Conservation (phyloP, 1,139 yeast species). For the Nakaseomyces uthaithaninus region DNA sequence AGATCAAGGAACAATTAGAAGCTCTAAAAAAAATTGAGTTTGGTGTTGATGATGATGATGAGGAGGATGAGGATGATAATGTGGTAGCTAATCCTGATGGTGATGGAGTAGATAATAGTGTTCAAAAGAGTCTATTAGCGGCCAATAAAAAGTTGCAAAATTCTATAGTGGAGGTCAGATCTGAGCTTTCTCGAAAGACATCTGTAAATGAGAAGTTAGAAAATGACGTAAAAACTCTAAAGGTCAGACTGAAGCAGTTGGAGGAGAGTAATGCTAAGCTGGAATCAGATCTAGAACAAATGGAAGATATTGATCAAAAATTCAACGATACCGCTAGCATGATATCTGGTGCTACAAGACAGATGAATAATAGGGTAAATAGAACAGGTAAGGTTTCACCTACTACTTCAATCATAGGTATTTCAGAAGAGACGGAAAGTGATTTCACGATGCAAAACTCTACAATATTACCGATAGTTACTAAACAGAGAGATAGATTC, state of each 20-base stretch:
- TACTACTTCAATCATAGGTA: slow-evolving; percentile 44
- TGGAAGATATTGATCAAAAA: slow-evolving; percentile 33
- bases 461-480: slow-evolving; percentile 74
- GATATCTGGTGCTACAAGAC: slow-evolving; percentile 51
- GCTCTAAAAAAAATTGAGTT: slow-evolving; percentile 70
- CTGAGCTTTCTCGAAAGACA: slow-evolving; percentile 24
- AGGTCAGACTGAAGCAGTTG: slow-evolving; percentile 26
- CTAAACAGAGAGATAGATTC: slow-evolving; percentile 91
- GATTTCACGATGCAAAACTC: slow-evolving; percentile 15
- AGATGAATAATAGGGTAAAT: slow-evolving; percentile 34
- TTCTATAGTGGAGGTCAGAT: slow-evolving; percentile 32
- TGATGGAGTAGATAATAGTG: slow-evolving; percentile 18
- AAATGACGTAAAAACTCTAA: slow-evolving; percentile 30
- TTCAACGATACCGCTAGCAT: slow-evolving; percentile 57
- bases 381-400: slow-evolving; percentile 37
- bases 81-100: too few relatives aligned
- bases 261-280: slow-evolving; percentile 49
- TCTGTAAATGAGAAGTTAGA: slow-evolving; percentile 29
- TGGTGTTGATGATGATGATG: slow-evolving; percentile 39
- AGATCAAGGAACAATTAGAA: slow-evolving; percentile 63
- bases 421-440: slow-evolving; percentile 31
- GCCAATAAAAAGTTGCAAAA: slow-evolving; percentile 39
- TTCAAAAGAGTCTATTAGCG: slow-evolving; percentile 36
- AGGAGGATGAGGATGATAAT: slow-evolving; percentile 26
- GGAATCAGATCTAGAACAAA: slow-evolving; percentile 64